Evolutionary conservation across 306 rosid genomes (phyloP), one percentile per base, ranked within the genome.

Genomic region (Ammopiptanthus mongolicus): DNA sequence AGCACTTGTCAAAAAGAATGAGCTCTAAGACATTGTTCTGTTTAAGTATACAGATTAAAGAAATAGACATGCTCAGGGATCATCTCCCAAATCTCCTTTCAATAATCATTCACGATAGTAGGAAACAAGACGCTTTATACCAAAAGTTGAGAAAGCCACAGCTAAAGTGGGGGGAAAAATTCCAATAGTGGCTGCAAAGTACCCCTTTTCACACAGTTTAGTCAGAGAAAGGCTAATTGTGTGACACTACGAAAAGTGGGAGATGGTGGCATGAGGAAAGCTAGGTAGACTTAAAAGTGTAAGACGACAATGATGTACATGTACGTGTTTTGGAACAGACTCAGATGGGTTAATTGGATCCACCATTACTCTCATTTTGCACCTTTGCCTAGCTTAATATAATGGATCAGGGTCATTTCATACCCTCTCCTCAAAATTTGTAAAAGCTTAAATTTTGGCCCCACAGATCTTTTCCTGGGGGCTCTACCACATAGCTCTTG

Each of bases 271-370:
- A 76, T 73, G 86, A 63, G 74, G 80, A 69, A 75, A 81, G 76
- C 74, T 68, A 74, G 81, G 76, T 39, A 57, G 81, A 69, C 46
- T 51, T 75, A 75, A 79, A 75, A 79, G 87, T 78, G 63, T 81
- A 69, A 82, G 85, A 85, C 29, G 83, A 76, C 82, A 86, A 91
- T 88, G 66, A 88, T 84, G 82, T 75, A 48, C 80, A 88, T 84
- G 82, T 75, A 48, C 80, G 68, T 68, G 69, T 48, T 85, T 80
- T 72, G 87, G 81, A 78, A 82, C 84, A 87, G 77, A 73, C 72
- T 80, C 88, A 74, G 73, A 82, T 87, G 85, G 87, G 88, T 85
- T n/a, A n/a, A n/a, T n/a, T 91, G 90, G 93, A 87, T 86, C 92
- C 97, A 89, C 94, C 87, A 71, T 81, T 73, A 68, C 76, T 52